Evolutionary conservation across 2,329 filamentous ascomycete genomes (phyloP), one percentile per base, ranked within the genome.

Genomic region (Penicillium sp.): DNA sequence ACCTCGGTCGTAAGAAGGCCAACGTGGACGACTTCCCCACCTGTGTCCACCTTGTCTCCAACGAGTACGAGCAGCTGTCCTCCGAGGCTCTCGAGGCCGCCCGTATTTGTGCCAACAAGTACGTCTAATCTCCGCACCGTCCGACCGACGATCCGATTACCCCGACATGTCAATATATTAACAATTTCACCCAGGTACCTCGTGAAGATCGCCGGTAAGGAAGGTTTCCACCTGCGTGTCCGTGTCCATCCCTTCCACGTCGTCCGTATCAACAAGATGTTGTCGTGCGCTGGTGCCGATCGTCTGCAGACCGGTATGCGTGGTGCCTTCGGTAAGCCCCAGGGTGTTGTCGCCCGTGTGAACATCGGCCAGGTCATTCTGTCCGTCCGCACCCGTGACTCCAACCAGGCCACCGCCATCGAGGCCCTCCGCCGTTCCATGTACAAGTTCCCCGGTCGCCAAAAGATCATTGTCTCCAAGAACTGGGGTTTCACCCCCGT

Each of bases 191-290:
- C 16, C 56, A 84, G 82, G 75, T 88, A 88, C 80, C 82, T 88
- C 69, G 85, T 88, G 77, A 88, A 88, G 81, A 79, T 82, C 70
- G 81, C 83, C 73, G 86, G 86, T 78, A 88, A 88, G 80, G 86
- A 88, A 84, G 82, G 83, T 79, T 88, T 88, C 84, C 86, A 88
- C 78, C 77, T 88, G 64, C 85, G 86, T 68, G 84, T 88, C 74
- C 85, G 95, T 78, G 93, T 92, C 77, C 95, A 99, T 87, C 95
- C 95, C 70, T 99, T 91, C 91, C 95, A 99, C 87, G 95, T 99
- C 83, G 90, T 99, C 86, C 95, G 95, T 84, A 99, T 99, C 93
- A 99, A 99, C 92, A 99, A 99, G 90, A 99, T 99, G 95, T 93
- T 99, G 91, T 98, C 95, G 79, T 99, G 95, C 82, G 95, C 95